phyloP scores from a whole-genome alignment of 805 yeast species.

The Ogataea nakhonphanomensis region DNA sequence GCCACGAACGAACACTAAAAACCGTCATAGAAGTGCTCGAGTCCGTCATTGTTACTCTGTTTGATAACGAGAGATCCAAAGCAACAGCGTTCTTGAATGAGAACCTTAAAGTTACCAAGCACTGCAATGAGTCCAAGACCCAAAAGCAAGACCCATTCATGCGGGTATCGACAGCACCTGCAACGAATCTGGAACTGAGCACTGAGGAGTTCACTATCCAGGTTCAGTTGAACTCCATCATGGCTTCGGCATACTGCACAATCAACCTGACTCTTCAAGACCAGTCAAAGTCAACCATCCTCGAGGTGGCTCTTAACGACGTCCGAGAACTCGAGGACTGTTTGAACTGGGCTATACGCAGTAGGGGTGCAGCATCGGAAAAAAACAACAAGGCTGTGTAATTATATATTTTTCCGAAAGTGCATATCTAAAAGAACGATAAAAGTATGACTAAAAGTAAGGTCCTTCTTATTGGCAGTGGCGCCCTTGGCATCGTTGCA shows the following conservation, averaged over 20 bases:
- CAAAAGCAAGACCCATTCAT: conserved; percentile 21
- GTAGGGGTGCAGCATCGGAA: conserved; percentile 7
- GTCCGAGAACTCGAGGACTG: conserved; percentile 53
- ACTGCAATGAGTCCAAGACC: conserved; percentile 21
- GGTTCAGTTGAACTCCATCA: conserved; percentile 14
- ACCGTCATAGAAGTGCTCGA: conserved; percentile 31
- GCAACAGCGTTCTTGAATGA: conserved; percentile 14
- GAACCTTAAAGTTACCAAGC: conserved; percentile 15
- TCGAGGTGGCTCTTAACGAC: conserved; percentile 48
- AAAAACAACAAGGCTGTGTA: conserved; percentile 1
- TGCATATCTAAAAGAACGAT: no score
- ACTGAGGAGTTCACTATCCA: conserved; percentile 12
- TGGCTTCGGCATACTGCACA: conserved; percentile 17
- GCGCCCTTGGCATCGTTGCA: conserved; percentile 81
- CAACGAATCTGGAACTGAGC: conserved; percentile 19
- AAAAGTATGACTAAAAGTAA: conserved; percentile 21
- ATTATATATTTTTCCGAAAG: no score
- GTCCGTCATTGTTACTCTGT: conserved; percentile 13
- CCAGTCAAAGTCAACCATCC: conserved; percentile 27
- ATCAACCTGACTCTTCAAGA: conserved; percentile 12
- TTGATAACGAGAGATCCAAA: conserved; percentile 20
- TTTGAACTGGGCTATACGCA: conserved; percentile 48
- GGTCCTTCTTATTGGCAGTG: conserved; percentile 72
- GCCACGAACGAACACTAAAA: conserved; percentile 45
- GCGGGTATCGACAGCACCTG: conserved; percentile 22